Evolutionary conservation across 305 asterid genomes (phyloP), one percentile per base, ranked within the genome.

Genomic region (Vinca major): DNA sequence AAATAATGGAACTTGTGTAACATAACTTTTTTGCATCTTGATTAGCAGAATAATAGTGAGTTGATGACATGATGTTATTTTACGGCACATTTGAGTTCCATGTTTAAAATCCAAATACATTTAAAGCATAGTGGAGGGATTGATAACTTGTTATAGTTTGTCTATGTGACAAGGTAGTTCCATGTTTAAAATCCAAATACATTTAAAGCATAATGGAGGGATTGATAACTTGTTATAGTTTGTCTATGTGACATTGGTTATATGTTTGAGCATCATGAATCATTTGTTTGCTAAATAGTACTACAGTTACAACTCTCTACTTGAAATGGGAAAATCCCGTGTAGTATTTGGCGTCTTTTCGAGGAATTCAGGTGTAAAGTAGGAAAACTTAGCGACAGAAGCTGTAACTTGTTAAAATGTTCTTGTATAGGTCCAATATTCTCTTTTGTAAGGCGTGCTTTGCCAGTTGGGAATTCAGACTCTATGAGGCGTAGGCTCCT

Each of bases 11-110:
- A 47, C 17, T 63, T 47, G 47, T 64, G 47, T 21, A n/a, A 40
- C 26, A 26, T 26, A 20, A 51, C 16, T 8, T 44, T 43, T 13
- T 5, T 41, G 41, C 6, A 9, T 41, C 61, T 52, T 62, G 10
- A 13, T 26, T 41, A n/a, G 10, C 6, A 68, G 13, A 67, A 73
- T 44, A 73, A 52, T 51, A n/a, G 39, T 3, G 63, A 66, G 67
- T 66, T 66, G 53, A 63, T 54, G 57, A 16, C 69, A 2, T 54
- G 47, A 54, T 64, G 6, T 16, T 49, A 49, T 26, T 54, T 53
- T n/a, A 14, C 37, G 43, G 70, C 58, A 54, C 26, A 40, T 16
- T 16, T 26, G 58, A 12, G 13, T 6, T 33, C 33, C 58, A n/a
- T 17, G 50, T 12, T 33, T 9, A 56, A 9, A 56, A 56, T 52